Evolutionary conservation across 768 basidiomycete genomes (phyloP).

Genomic region (Lentinula sp.): DNA sequence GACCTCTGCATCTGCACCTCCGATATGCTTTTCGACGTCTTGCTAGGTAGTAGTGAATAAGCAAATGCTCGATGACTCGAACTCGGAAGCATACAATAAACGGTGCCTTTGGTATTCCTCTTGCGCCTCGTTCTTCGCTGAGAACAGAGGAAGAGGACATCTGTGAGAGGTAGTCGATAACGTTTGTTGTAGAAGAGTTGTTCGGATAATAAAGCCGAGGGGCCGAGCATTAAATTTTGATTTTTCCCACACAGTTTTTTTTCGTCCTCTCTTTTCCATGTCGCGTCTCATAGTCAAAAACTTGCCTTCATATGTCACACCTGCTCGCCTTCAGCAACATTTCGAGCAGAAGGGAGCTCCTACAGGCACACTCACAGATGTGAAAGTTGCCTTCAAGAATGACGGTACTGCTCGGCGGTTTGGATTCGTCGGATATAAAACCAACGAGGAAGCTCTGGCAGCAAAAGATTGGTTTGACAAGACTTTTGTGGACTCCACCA

Average conservation of each 20-base stretch:
- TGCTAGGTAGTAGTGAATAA: constrained; percentile 38
- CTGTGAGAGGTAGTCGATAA: background rate
- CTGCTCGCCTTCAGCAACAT: constrained; percentile 57
- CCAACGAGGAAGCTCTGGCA: constrained; percentile 61
- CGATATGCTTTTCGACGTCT: constrained; percentile 83
- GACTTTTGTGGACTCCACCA: constrained; percentile 76
- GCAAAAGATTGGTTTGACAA: constrained; percentile 83
- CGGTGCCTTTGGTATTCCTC: constrained; percentile 92
- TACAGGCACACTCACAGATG: constrained; percentile 74
- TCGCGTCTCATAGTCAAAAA: constrained; percentile 84
- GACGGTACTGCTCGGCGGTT: constrained; percentile 83
- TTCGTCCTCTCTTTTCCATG: constrained; percentile 32
- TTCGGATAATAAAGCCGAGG: background rate
- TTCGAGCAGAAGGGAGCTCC: constrained; percentile 60
- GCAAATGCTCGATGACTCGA: constrained; percentile 4
- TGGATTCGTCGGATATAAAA: constrained; percentile 90
- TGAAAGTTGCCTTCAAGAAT: constrained; percentile 68
- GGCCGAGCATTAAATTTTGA: background rate
- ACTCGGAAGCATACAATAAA: constrained; percentile 69
- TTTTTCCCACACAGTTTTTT: background rate
- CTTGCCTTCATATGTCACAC: constrained; percentile 63
- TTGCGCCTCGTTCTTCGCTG: constrained; percentile 31
- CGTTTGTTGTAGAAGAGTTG: background rate
- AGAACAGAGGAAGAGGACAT: background rate
- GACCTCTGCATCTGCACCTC: constrained; percentile 68